phyloP scores from a whole-genome alignment of 768 basidiomycete genomes.

The Tylopilus cervinicoccineus region DNA sequence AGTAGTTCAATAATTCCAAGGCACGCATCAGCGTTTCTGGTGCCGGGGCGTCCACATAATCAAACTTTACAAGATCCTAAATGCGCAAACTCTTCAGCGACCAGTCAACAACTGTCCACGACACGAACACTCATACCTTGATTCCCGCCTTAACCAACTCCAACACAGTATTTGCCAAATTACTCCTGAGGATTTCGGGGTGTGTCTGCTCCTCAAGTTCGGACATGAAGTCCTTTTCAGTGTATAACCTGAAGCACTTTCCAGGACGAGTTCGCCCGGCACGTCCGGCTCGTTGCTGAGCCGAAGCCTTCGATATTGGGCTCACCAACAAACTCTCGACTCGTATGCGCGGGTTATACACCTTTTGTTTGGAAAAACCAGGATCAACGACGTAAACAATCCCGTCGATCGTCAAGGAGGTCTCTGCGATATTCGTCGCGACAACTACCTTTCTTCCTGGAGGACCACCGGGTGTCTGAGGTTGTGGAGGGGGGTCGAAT shows the following conservation, averaged over 20 bases:
- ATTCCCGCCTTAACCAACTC: conserved; percentile 94
- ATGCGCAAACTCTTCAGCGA: background rate
- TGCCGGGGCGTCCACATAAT: conserved; percentile 90
- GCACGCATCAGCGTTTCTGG: conserved; percentile 98
- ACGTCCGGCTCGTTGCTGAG: conserved; percentile 94
- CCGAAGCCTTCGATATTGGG: conserved; percentile 95
- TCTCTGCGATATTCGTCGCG: conserved; percentile 97
- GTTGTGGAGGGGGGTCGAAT: conserved; percentile 80
- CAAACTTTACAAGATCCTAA: conserved; percentile 78
- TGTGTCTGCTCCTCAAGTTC: conserved; percentile 97
- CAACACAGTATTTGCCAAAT: conserved; percentile 89
- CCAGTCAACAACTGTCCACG: background rate
- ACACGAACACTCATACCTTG: conserved; percentile 44
- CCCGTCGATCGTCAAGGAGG: conserved; percentile 95
- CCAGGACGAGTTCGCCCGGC: conserved; percentile 95
- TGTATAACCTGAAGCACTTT: conserved; percentile 96
- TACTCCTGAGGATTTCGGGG: conserved; percentile 92
- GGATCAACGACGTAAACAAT: conserved; percentile 99
- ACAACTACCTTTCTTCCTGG: conserved; percentile 92
- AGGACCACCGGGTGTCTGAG: conserved; percentile 60
- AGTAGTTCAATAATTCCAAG: conserved; percentile 87
- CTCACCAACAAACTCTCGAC: conserved; percentile 92
- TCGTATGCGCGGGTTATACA: conserved; percentile 96
- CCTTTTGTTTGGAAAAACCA: conserved; percentile 96
- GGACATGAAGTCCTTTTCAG: conserved; percentile 93